Evolutionary conservation across 495 filamentous ascomycete species (phyloP).

Genomic region (Pseudevernia furfuracea): DNA sequence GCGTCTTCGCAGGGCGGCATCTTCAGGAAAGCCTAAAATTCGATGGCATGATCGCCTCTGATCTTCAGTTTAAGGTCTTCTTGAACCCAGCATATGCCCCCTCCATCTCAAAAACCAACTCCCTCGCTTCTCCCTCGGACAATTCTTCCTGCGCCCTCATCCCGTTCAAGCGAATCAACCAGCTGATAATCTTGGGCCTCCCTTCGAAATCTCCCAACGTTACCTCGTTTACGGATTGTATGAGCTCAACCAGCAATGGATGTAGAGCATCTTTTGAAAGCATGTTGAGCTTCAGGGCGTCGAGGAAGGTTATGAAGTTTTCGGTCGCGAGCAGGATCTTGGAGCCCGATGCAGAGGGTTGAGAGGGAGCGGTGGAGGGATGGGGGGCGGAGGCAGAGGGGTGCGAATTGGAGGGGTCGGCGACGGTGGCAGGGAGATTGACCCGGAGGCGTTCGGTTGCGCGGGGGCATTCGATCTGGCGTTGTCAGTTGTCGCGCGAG

Average conservation of each 20-base stretch:
- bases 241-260: constrained; percentile 85
- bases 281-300: constrained; percentile 82
- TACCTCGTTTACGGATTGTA: constrained; percentile 93
- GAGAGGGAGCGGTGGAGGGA: constrained; percentile 37
- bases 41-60: neutral
- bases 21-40: too few relatives aligned
- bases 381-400: constrained; percentile 32
- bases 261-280: constrained; percentile 92
- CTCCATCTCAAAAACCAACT: constrained; percentile 83
- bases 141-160: constrained; percentile 94
- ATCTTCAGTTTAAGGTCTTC: constrained; percentile 48
- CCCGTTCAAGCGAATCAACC: constrained; percentile 93
- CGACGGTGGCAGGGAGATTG: constrained; percentile 66
- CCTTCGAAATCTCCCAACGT: constrained; percentile 89
- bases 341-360: constrained; percentile 51
- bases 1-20: neutral
- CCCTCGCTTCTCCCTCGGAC: constrained; percentile 74
- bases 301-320: constrained; percentile 96
- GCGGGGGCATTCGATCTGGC: constrained; percentile 84
- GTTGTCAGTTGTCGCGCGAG: neutral
- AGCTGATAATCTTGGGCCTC: constrained; percentile 93
- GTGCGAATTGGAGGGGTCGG: constrained; percentile 47
- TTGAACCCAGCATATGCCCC: constrained; percentile 91
- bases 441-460: constrained; percentile 89
- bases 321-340: constrained; percentile 83